phyloP scores from a whole-genome alignment of 495 filamentous ascomycete genomes.

The Melanomma pulvis-pyrius region DNA sequence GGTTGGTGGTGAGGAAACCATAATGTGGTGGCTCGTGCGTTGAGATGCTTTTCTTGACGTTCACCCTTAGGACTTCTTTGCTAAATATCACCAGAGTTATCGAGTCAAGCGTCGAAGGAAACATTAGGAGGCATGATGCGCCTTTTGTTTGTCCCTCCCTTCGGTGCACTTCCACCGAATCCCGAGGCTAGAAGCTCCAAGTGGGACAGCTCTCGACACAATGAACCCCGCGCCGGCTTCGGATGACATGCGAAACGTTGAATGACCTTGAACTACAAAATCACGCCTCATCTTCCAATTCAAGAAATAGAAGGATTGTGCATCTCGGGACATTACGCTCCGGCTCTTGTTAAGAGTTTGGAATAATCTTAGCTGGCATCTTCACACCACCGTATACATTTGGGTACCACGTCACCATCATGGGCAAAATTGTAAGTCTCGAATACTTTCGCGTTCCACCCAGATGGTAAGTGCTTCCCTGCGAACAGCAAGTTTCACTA shows the following conservation, averaged over 20 bases:
- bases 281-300: not conserved
- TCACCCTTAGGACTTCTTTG: not conserved
- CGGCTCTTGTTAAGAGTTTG: no score
- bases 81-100: no score
- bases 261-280: not conserved
- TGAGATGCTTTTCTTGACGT: not conserved
- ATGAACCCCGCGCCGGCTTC: conserved; percentile 30
- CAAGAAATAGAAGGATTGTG: no score
- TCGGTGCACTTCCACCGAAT: conserved; percentile 19
- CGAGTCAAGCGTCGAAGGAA: not conserved
- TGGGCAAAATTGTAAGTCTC: conserved; percentile 69
- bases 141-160: conserved; percentile 8
- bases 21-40: conserved; percentile 26
- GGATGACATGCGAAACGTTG: conserved; percentile 5
- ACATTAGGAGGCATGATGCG: not conserved
- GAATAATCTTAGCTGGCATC: no score
- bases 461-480: no score
- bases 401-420: conserved; percentile 41
- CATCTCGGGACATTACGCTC: not conserved
- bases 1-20: conserved; percentile 41
- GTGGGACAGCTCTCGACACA: not conserved
- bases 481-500: no score
- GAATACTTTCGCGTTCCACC: conserved; percentile 77
- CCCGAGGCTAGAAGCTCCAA: conserved; percentile 14
- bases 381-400: no score